Base-by-base conservation (phyloP, 1,284 basidiomycete genomes). In the Apiotrichum sp. region DNA sequence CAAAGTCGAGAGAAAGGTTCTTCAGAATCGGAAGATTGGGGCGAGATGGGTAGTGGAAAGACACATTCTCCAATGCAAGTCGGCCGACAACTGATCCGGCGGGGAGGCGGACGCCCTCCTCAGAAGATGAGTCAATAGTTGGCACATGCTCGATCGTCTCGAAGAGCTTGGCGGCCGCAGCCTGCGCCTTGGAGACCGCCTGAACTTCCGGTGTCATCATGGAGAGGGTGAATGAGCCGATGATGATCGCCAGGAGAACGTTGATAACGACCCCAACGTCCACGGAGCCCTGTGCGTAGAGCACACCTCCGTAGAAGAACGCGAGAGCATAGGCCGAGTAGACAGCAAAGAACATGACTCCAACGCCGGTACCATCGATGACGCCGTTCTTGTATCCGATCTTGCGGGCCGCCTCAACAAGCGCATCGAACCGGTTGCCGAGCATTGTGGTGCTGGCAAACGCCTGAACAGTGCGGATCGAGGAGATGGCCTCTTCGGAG, bases 1-100 rank as follows among this genome's bases (percentile, higher is more conserved):
- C 68, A 55, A 81, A 79, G 5, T 69, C 66, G 8, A 75, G 73
- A 10, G 65, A 72, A 41, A 80, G 67, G 41, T 85, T 84, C 70
- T 90, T 87, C 59, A 96, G 82, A 50, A 97, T 88, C 16, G 83
- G 84, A 0, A 96, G 86, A 46, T 83, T 81, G 0, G 89, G 89
- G 31, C 95, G 86, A 2, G 90, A 89, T 0, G 95, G 95, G 71
- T 98, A 98, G 71, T 80, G 86, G 80, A 98, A 97, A 56, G 83
- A 81, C 69, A 98, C 82, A 62, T 88, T 74, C 64, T 89, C 83
- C 53, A 97, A 77, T 1, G 77, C 76, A 66, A 98, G 88, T 66
- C 86, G 80, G 38, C 96, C 93, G 0, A 80, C 64, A 55, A 93
- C 86, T 2, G 76, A 76, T 32, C 84, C 83, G 0, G 84, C 91